Evolutionary conservation across 2,329 filamentous ascomycete species (phyloP).

Genomic region (Teratosphaeriaceae sp.): DNA sequence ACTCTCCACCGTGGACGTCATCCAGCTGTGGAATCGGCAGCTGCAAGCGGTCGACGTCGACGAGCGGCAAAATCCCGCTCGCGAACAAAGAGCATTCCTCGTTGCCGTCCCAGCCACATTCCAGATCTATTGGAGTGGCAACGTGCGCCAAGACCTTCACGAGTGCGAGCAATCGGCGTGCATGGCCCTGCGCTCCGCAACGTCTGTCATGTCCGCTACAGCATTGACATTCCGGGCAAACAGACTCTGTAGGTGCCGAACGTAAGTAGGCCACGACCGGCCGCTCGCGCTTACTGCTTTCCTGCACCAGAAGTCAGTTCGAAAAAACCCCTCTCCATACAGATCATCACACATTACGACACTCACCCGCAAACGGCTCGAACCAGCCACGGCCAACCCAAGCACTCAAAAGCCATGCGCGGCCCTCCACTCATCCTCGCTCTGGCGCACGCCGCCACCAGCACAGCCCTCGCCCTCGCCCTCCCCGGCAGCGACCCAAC

Average conservation of each 20-base stretch:
- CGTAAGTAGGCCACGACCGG: too few relatives aligned
- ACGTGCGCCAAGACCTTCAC: constrained; percentile 3
- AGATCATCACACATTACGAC: not conserved
- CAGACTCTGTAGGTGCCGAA: too few relatives aligned
- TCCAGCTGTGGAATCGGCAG: not conserved
- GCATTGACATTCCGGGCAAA: too few relatives aligned
- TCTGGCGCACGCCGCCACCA: too few relatives aligned
- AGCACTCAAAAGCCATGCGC: constrained; percentile 1
- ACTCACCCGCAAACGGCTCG: too few relatives aligned
- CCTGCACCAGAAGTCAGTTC: too few relatives aligned
- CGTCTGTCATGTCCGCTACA: too few relatives aligned
- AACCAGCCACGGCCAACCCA: not conserved
- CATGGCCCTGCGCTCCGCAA: too few relatives aligned
- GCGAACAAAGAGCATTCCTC: constrained; percentile 5
- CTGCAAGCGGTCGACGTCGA: constrained; percentile 3
- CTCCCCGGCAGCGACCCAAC: not conserved
- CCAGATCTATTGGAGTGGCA: constrained; percentile 9
- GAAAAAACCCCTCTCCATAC: not conserved
- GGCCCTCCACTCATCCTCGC: constrained; percentile 1
- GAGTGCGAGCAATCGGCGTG: too few relatives aligned
- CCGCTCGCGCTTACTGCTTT: too few relatives aligned
- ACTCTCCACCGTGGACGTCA: not conserved
- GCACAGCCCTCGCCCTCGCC: constrained; percentile 4
- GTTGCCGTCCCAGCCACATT: constrained; percentile 7
- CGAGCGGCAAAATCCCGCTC: not conserved